Percentiles rank a stretch among this genome's conserved stretches.
phyloP scores from a whole-genome alignment of 2,329 filamentous ascomycete species.

The Claviceps spartinae region DNA sequence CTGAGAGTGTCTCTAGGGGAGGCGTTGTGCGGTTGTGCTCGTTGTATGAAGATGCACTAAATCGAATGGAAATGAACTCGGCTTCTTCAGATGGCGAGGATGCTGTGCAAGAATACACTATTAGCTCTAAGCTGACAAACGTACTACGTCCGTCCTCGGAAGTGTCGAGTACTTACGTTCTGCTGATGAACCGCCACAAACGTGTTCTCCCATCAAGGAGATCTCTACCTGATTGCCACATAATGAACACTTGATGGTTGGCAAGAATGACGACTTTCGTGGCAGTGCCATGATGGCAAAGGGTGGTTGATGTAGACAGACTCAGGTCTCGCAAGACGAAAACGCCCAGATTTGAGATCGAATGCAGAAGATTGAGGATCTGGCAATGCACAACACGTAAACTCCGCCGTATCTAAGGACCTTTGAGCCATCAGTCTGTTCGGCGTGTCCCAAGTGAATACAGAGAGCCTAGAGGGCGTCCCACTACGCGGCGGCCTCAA shows the following conservation, averaged over 20 bases:
- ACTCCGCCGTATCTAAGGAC: neutral
- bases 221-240: conserved; percentile 71
- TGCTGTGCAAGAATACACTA: conserved; percentile 12
- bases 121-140: neutral
- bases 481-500: neutral
- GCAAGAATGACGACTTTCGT: conserved; percentile 57
- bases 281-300: conserved; percentile 29
- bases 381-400: neutral
- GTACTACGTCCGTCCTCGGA: too few species aligned
- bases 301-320: neutral
- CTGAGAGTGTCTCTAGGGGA: conserved; percentile 38
- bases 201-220: conserved; percentile 72
- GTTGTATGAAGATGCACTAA: conserved; percentile 15
- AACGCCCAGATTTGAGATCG: neutral
- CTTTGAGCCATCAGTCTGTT: neutral
- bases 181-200: conserved; percentile 43
- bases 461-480: neutral
- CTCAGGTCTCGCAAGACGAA: neutral
- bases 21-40: conserved; percentile 30
- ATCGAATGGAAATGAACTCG: conserved; percentile 14
- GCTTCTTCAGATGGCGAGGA: conserved; percentile 24
- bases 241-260: conserved; percentile 76
- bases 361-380: neutral
- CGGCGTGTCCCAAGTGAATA: neutral
- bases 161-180: conserved; percentile 25